Conservation (phyloP, 768 basidiomycete species). For the Boletus subparvulus region DNA sequence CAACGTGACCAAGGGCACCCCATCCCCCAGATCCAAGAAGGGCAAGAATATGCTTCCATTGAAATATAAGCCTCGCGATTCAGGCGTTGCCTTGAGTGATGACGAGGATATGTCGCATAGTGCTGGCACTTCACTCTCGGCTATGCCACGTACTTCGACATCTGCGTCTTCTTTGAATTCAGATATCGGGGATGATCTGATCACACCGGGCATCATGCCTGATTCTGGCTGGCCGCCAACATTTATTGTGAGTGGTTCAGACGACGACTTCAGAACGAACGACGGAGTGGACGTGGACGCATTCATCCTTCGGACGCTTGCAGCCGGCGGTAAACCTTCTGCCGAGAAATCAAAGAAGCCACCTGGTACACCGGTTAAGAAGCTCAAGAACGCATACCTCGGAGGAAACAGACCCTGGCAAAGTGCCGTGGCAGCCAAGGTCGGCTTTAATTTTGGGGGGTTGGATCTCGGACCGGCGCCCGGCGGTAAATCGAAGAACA, state of each 20-base stretch:
- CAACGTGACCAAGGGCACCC: conserved; percentile 54
- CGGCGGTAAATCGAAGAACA: conserved; percentile 44
- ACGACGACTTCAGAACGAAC: conserved; percentile 33
- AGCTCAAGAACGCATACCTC: conserved; percentile 57
- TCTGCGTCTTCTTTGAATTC: conserved; percentile 63
- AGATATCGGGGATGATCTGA: conserved; percentile 59
- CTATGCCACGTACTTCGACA: conserved; percentile 58
- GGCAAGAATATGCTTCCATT: conserved; percentile 44
- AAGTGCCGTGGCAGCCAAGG: conserved; percentile 71
- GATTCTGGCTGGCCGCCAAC: conserved; percentile 67
- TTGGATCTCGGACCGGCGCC: conserved; percentile 38
- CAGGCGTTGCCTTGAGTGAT: conserved; percentile 60
- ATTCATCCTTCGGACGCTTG: conserved; percentile 71
- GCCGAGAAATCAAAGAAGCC: conserved; percentile 52
- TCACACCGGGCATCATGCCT: conserved; percentile 65
- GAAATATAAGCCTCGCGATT: conserved; percentile 74
- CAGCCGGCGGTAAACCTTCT: conserved; percentile 52
- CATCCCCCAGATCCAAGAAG: conserved; percentile 47
- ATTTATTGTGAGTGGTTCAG: conserved; percentile 39
- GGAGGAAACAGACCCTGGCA: conserved; percentile 71
- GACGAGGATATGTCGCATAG: conserved; percentile 43
- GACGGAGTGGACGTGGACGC: conserved; percentile 55
- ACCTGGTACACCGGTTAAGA: conserved; percentile 84
- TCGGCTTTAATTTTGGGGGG: conserved; percentile 50
- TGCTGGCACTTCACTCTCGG: conserved; percentile 25